Percentiles rank a stretch among this genome's conserved stretches.
Conservation (phyloP, 148 eudicot species). For the Amaranthus hypochondriacus region DNA sequence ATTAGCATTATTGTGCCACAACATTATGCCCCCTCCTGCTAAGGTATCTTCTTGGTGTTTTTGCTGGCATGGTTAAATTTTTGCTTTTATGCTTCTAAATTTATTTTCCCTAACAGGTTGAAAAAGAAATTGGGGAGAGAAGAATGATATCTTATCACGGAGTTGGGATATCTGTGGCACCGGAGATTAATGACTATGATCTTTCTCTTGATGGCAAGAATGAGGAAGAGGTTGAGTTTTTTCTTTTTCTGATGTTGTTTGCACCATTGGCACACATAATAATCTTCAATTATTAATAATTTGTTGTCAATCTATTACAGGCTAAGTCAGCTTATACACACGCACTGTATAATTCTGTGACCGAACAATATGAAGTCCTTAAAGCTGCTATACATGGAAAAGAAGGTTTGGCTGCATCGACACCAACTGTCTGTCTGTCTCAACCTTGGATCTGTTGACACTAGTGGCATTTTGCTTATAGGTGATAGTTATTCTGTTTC, state of each 20-base stretch:
- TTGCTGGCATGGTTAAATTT: not conserved
- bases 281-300: not conserved
- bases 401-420: conserved; percentile 67
- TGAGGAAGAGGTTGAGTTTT: conserved; percentile 61
- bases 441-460: conserved; percentile 50
- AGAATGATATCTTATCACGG: conserved; percentile 78
- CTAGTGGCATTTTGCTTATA: conserved; percentile 8
- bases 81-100: not conserved
- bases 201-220: conserved; percentile 41
- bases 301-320: conserved; percentile 37
- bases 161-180: conserved; percentile 68
- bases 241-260: not conserved
- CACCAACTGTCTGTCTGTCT: conserved; percentile 49
- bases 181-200: conserved; percentile 45
- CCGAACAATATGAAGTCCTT: conserved; percentile 65
- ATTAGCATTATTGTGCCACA: conserved; percentile 67
- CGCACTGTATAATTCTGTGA: conserved; percentile 51
- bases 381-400: conserved; percentile 61
- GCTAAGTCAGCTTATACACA: conserved; percentile 53
- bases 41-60: conserved; percentile 46
- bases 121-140: conserved; percentile 95
- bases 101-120: conserved; percentile 49
- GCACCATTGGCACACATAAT: not conserved
- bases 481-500: conserved; percentile 18
- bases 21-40: conserved; percentile 96